These are phyloP conservation scores for Solanum habrochaites DNA, from an alignment of 257 asterid genomes.

Conservation along the genomic window DNA sequence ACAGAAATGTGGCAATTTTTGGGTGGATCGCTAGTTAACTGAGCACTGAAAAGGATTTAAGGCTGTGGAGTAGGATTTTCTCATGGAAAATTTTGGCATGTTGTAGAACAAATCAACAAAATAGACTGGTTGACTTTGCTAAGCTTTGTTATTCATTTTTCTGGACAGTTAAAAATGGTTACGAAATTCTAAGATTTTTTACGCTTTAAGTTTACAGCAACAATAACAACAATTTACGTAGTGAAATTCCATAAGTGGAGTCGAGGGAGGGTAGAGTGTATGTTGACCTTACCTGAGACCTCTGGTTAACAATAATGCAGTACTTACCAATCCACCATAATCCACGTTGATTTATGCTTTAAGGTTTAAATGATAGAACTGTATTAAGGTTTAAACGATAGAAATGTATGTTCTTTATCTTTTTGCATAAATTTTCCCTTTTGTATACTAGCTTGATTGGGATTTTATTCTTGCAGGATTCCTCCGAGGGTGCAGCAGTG, in stretches of 20 bases:
- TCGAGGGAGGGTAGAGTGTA: neutral
- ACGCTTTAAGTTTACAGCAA: neutral
- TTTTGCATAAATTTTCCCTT: neutral
- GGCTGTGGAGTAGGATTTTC: neutral
- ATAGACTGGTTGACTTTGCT: neutral
- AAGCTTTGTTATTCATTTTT: neutral
- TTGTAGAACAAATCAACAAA: neutral
- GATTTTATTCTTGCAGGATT: conserved; percentile 21
- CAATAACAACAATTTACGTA: neutral
- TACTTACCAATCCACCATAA: neutral
- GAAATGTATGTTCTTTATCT: neutral
- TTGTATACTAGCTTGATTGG: neutral
- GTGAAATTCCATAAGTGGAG: neutral
- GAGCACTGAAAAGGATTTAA: neutral
- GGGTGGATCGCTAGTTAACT: neutral
- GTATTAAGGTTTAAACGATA: neutral
- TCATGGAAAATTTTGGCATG: neutral
- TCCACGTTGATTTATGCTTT: neutral
- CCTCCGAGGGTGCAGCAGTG: conserved; percentile 34
- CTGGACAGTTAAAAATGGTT: neutral
- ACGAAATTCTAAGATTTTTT: neutral
- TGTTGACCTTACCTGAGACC: neutral
- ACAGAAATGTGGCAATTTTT: neutral
- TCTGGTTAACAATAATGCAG: neutral
- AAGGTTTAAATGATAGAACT: neutral